Evolutionary conservation across 495 filamentous ascomycete genomes (phyloP), one percentile per base, ranked within the genome.

Genomic region (Entonaema liquescens): DNA sequence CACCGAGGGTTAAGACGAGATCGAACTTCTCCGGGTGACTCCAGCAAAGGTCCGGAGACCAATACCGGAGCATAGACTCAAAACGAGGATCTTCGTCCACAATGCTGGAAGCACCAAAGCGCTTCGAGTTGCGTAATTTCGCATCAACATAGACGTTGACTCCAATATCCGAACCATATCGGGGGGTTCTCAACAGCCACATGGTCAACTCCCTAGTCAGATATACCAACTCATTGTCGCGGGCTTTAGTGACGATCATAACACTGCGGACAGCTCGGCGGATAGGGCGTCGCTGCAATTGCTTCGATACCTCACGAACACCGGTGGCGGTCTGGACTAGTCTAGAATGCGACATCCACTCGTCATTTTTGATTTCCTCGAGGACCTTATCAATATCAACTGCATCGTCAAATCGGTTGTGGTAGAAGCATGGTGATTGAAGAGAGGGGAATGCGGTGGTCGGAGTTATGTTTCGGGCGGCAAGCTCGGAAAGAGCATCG

Each of bases 191-290:
- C 53, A 99, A 83, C 6, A 99, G 83, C 92, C 94, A 99, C 72
- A 90, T 87, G 15, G 94, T 82, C 55, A 99, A 82, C 73, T 97
- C 91, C 50, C 93, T 89, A 0, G 95, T 99, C 73, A 97, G 82
- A 66, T 88, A 84, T 12, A 98, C 93, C 38, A 99, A 83, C 44
- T 89, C 87, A 73, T 97, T 97, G 78, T 99, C 96, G 50, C 93
- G 87, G 25, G 96, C 94, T 79, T 98, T 99, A 63, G 96, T 99
- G 29, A 99, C 88, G 70, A 99, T 94, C 93, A 99, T 97, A 63
- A 99, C 88, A 77, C 90, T 97, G 64, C 86, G 87, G 35, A 98
- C 94, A 1, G 92, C 93, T 55, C 93, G 88, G 77, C 90, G 93
- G 80, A 98, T 92, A 13, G 94, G 93, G 29, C 92, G 85, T 44